These are phyloP conservation scores for Aulographum hederae DNA, from an alignment of 2,329 filamentous ascomycete species.

Conservation along the genomic window DNA sequence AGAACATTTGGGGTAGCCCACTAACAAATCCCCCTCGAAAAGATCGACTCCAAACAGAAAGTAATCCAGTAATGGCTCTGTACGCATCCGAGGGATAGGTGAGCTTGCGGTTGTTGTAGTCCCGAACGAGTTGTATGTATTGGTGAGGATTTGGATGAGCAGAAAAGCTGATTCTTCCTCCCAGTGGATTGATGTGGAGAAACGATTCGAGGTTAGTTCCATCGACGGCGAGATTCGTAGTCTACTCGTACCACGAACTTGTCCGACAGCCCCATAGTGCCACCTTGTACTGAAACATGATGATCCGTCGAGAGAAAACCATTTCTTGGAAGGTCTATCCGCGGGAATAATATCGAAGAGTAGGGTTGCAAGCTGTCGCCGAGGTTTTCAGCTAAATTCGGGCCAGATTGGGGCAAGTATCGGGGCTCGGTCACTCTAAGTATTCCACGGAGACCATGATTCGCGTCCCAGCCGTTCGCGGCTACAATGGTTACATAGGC, in stretches of 20 bases:
- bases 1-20: conserved; percentile 7
- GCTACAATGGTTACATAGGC: conserved; percentile 4
- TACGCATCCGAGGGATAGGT: conserved; percentile 6
- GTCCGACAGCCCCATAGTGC: not conserved
- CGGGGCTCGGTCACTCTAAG: not conserved
- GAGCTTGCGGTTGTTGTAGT: conserved; percentile 6
- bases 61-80: conserved; percentile 6
- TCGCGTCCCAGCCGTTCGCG: conserved; percentile 1
- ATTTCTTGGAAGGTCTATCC: conserved; percentile 1
- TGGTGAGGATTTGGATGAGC: conserved; percentile 1
- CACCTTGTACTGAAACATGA: not conserved
- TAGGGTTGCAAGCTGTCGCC: too few species aligned
- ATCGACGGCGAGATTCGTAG: not conserved
- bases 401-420: not conserved
- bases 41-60: conserved; percentile 1
- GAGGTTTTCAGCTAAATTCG: too few species aligned
- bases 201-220: not conserved
- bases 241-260: not conserved
- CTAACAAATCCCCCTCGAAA: conserved; percentile 7
- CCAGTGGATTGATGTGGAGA: not conserved
- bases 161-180: not conserved
- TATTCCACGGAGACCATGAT: not conserved
- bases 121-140: conserved; percentile 1
- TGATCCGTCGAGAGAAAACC: not conserved
- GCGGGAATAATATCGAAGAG: too few species aligned